Base-by-base conservation (phyloP, 1,284 basidiomycete genomes). In the Trichosporon asahii region DNA sequence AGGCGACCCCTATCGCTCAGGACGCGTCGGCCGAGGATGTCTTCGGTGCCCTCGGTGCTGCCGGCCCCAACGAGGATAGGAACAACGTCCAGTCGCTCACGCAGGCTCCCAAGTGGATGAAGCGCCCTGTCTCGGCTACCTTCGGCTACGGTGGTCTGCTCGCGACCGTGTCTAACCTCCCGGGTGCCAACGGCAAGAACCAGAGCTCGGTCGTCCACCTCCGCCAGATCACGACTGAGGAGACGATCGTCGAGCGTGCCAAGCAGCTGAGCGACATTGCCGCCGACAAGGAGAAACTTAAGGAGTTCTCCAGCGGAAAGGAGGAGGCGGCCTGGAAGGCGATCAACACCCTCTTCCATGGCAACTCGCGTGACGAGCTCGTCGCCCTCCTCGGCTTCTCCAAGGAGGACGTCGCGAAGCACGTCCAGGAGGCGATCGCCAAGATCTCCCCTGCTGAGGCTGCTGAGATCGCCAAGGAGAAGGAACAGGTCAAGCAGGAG, bases 91-190 rank as follows among this genome's bases (percentile, higher is more conserved):
- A 93, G 63, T 94, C 91, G 1, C 88, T 96, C 72, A 90, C 92
- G 80, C 92, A 95, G 76, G 91, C 95, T 6, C 97, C 97, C 8
- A 97, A 95, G 80, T 98, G 97, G 97, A 88, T 98, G 53, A 90
- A 92, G 53, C 88, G 94, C 25, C 94, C 96, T 1, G 86, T 89
- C 0, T 90, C 90, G 0, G 89, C 87, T 63, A 89, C 93, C 1
- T 99, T 98, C 77, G 96, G 95, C 1, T 99, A 96, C 76, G 94
- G 95, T 15, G 96, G 96, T 60, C 90, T 92, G 76, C 87, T 99
- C 21, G 89, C 93, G 23, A 88, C 89, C 1, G 89, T 92, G 4
- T 89, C 88, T 63, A 94, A 94, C 78, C 86, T 94, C 12, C 86
- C 89, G 0, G 87, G 86, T 25, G 88, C 89, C 0, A 88, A 89